Evolutionary conservation across 1,284 basidiomycete species (phyloP), one percentile per base, ranked within the genome.

Genomic region (Afroboletus lepidellus): DNA sequence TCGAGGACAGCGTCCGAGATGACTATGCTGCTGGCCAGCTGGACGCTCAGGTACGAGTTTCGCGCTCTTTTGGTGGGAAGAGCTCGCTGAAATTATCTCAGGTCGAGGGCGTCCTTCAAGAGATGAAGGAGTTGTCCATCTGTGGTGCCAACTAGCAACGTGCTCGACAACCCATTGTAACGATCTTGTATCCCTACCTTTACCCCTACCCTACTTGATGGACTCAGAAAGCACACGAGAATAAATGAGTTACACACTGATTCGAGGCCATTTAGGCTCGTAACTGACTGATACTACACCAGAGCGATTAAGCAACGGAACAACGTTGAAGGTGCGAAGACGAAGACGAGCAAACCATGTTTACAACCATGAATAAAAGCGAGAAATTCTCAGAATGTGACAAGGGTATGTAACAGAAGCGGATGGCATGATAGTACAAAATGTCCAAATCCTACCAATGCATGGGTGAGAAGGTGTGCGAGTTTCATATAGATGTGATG

Each of bases 11-110:
- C 56, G 92, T 97, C 36, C 81, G 95, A 57, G 94, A 98, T 62
- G 94, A 99, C 63, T 99, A 99, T 66, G 96, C 97, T 21, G 92
- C 94, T 48, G 96, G 96, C 6, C 91, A 94, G 69, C 77, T 99
- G 48, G 96, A 99, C 69, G 87, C 89, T 33, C 94, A 99, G 79
- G 92, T 90, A 60, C 53, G 71, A 53, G 2, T 20, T 29, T 50
- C 47, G 3, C 15, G 34, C 16, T 7, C n/a, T 29, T 29, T 16
- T 2, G 1, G 16, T 30, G 25, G 27, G 34, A 37, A 27, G 8
- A 27, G 8, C 41, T 46, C 43, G 58, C 47, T 46, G 24, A 48
- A 20, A 54, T 30, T 37, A 41, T 56, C 25, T 11, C 46, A 75
- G 84, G 93, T 96, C 12, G 96, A 98, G 71, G 89, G 85, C 18